A percentile compares a stretch with the other conserved stretches of the same genome.
phyloP scores from a whole-genome alignment of 192 early-diverging fungal species.

The Umbelopsis ramanniana region DNA sequence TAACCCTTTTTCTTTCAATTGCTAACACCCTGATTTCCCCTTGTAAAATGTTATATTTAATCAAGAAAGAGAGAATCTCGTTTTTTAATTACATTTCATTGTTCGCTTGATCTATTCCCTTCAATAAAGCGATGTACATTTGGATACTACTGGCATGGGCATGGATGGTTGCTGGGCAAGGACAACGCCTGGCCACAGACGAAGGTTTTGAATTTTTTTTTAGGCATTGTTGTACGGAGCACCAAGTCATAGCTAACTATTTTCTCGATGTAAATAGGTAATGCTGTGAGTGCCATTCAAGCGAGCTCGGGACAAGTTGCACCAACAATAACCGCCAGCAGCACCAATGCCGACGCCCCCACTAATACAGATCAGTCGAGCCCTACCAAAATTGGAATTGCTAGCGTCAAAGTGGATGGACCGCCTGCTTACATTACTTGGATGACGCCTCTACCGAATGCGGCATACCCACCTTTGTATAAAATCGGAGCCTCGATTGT shows the following conservation, averaged over 20 bases:
- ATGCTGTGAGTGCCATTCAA: too few relatives aligned
- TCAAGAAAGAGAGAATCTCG: not conserved
- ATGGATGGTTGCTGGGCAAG: not conserved
- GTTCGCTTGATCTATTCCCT: not conserved
- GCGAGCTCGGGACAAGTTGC: too few relatives aligned
- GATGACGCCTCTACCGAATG: slow-evolving; percentile 41
- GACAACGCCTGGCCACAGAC: not conserved
- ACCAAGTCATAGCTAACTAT: too few relatives aligned
- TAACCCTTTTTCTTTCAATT: slow-evolving; percentile 2
- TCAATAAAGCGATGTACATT: not conserved
- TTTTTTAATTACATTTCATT: slow-evolving; percentile 2
- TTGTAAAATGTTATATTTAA: slow-evolving; percentile 12
- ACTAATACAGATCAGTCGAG: not conserved
- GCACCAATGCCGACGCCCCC: not conserved
- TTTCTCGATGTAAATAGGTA: too few relatives aligned
- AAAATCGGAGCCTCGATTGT: slow-evolving; percentile 41
- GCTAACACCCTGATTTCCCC: not conserved
- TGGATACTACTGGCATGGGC: not conserved
- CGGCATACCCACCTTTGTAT: slow-evolving; percentile 36
- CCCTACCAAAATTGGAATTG: not conserved
- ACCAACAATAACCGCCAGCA: not conserved
- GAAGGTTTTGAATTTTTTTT: too few relatives aligned
- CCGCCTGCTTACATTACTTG: slow-evolving; percentile 43
- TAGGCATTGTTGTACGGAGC: too few relatives aligned
- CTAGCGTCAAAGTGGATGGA: not conserved